Evolutionary conservation across 2,329 filamentous ascomycete species (phyloP).

Genomic region (Phialophora macrospora): DNA sequence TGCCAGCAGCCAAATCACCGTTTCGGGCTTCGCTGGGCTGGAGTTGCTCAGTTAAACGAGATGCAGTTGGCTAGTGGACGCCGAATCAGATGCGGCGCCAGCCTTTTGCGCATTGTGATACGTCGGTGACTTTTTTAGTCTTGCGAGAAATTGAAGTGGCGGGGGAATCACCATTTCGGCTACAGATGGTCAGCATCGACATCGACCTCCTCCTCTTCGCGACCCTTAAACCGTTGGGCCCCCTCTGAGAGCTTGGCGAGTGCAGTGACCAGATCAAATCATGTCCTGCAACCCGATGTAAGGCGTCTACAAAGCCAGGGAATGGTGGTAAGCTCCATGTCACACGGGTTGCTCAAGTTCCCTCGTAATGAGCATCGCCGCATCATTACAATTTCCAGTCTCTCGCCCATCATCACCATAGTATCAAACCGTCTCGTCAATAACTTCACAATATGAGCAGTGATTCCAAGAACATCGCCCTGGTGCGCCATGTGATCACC

Average conservation of each 20-base stretch:
- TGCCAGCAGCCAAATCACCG: neutral
- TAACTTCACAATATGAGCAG: conserved; percentile 4
- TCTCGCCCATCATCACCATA: no score
- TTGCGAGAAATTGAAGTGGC: neutral
- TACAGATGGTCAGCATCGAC: no score
- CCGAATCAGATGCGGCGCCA: neutral
- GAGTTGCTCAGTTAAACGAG: neutral
- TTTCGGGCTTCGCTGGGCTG: conserved; percentile 5
- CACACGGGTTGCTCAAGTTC: no score
- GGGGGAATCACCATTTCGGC: neutral
- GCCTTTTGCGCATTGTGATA: neutral
- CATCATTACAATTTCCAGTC: no score
- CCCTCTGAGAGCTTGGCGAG: no score
- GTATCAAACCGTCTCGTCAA: neutral
- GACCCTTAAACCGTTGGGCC: no score
- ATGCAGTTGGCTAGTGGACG: neutral
- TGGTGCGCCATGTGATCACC: conserved; percentile 1
- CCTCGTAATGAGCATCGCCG: no score
- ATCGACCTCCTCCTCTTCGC: no score
- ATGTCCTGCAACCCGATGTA: no score
- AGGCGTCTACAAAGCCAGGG: no score
- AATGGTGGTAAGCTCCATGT: no score
- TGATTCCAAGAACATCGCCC: neutral
- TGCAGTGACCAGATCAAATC: no score
- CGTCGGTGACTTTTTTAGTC: neutral